phyloP scores from a whole-genome alignment of 208 protist genomes.

The Trypanosoma cruzi region DNA sequence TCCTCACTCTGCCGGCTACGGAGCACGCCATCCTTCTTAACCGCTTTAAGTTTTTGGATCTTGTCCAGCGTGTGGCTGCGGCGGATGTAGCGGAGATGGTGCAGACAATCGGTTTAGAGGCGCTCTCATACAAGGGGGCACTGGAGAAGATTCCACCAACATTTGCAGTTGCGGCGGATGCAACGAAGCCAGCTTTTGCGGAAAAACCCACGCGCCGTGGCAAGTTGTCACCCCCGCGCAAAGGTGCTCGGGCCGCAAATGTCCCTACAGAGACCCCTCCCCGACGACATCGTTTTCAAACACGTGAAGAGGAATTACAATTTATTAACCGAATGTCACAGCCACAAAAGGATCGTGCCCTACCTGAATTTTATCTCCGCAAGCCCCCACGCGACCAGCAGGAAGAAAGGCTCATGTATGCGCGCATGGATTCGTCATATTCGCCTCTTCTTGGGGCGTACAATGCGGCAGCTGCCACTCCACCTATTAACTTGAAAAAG shows the following conservation, averaged over 20 bases:
- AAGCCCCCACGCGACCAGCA: background rate
- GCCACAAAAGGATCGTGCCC: slow-evolving; percentile 3
- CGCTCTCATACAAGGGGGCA: slow-evolving; percentile 57
- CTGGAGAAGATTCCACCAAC: slow-evolving; percentile 20
- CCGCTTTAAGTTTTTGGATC: slow-evolving; percentile 85
- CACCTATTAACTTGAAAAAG: background rate
- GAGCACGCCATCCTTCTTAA: slow-evolving; percentile 79
- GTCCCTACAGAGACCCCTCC: background rate
- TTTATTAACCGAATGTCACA: slow-evolving; percentile 22
- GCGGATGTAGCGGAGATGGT: slow-evolving; percentile 85
- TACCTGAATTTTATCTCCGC: background rate
- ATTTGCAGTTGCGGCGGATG: background rate
- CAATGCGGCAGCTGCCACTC: background rate
- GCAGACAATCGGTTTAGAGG: slow-evolving; percentile 74
- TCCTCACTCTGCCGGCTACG: slow-evolving; percentile 19
- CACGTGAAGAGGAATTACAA: slow-evolving; percentile 8
- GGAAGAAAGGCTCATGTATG: background rate
- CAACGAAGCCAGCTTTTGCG: background rate
- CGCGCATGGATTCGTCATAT: background rate
- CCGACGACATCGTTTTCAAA: slow-evolving; percentile 14
- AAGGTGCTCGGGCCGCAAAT: background rate
- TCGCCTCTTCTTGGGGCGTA: background rate
- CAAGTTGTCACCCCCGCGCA: background rate
- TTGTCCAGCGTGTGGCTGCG: slow-evolving; percentile 86
- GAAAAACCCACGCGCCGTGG: background rate